phyloP scores from a whole-genome alignment of 306 rosid species.

The Dalbergia oliveri region DNA sequence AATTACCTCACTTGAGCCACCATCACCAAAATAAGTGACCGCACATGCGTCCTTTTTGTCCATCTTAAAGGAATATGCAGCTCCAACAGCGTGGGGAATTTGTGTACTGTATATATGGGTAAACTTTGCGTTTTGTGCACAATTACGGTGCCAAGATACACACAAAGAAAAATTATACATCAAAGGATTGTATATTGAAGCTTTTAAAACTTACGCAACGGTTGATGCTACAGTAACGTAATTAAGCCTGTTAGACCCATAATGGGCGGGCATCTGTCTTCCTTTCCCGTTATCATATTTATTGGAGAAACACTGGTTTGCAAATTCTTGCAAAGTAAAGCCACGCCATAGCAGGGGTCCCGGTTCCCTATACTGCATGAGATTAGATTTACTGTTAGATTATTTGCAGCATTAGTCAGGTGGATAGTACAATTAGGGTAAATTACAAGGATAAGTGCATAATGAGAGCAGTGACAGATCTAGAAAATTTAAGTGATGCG shows the following conservation, averaged over 20 bases:
- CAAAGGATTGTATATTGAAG: background rate
- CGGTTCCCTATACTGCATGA: slow-evolving; percentile 84
- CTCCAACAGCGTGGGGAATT: slow-evolving; percentile 95
- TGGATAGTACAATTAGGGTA: background rate
- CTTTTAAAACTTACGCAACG: slow-evolving; percentile 71
- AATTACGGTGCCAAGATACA: background rate
- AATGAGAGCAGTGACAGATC: too few relatives aligned
- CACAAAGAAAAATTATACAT: background rate
- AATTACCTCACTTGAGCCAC: slow-evolving; percentile 96
- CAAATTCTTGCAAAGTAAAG: slow-evolving; percentile 85
- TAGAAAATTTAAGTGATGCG: too few relatives aligned
- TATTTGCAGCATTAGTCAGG: slow-evolving; percentile 21
- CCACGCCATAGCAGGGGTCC: slow-evolving; percentile 96
- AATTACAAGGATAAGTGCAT: slow-evolving; percentile 14
- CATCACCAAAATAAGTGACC: slow-evolving; percentile 88
- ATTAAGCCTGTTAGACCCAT: slow-evolving; percentile 85
- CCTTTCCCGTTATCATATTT: slow-evolving; percentile 88
- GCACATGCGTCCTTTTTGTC: slow-evolving; percentile 84
- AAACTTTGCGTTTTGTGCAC: slow-evolving; percentile 26
- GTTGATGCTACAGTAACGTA: slow-evolving; percentile 88
- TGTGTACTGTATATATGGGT: slow-evolving; percentile 65
- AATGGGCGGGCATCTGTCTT: slow-evolving; percentile 94
- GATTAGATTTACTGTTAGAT: slow-evolving; percentile 32
- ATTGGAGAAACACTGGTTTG: slow-evolving; percentile 82
- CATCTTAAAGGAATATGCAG: slow-evolving; percentile 96